Percentiles rank a stretch among this genome's conserved stretches.
phyloP scores from a whole-genome alignment of 2,329 filamentous ascomycete species.

The Paraconiothyrium sp. region DNA sequence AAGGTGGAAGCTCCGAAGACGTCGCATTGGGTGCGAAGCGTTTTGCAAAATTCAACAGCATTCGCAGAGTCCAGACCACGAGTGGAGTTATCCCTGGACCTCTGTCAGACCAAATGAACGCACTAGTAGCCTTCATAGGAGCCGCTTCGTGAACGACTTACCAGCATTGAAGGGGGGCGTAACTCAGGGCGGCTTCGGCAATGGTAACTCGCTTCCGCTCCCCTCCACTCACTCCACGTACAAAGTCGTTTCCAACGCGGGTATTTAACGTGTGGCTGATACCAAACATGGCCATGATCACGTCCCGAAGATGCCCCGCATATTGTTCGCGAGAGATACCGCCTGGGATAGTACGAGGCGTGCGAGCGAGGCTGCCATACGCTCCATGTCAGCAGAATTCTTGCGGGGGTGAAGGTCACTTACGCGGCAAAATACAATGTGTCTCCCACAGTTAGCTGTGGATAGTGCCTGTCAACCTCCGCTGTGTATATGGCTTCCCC shows the following conservation, averaged over 20 bases:
- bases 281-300: constrained; percentile 78
- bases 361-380: constrained; percentile 50
- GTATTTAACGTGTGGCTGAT: constrained; percentile 77
- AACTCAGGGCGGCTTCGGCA: constrained; percentile 63
- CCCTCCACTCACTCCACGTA: constrained; percentile 75
- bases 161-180: constrained; percentile 72
- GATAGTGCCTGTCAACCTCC: constrained; percentile 82
- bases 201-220: constrained; percentile 61
- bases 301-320: constrained; percentile 64
- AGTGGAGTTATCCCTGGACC: constrained; percentile 58
- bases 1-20: constrained; percentile 59
- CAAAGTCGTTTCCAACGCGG: constrained; percentile 75
- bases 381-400: background rate
- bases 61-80: constrained; percentile 48
- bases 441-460: constrained; percentile 77
- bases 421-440: constrained; percentile 78
- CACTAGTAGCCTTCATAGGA: background rate
- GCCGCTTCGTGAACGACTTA: background rate
- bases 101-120: constrained; percentile 21
- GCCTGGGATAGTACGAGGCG: constrained; percentile 67
- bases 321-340: constrained; percentile 65
- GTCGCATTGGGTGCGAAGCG: constrained; percentile 61
- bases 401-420: background rate
- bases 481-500: constrained; percentile 87
- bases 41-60: constrained; percentile 66